These are phyloP conservation scores for Kurtzmaniella natalensis DNA, from an alignment of 1,139 yeast species.

Conservation along the genomic window DNA sequence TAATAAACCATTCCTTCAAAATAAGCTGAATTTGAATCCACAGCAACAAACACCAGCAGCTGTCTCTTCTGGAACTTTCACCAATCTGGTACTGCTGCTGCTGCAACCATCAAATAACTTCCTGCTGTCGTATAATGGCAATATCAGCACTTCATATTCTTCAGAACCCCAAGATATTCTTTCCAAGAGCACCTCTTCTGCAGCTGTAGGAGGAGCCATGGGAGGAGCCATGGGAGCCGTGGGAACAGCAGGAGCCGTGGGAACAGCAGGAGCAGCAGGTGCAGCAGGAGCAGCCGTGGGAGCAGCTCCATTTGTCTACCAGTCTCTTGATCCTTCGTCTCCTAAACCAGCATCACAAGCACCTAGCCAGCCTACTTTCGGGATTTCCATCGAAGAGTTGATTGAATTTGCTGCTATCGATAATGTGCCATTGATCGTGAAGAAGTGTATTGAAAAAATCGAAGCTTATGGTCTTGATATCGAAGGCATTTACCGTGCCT, in stretches of 20 bases:
- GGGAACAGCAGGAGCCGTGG: neutral
- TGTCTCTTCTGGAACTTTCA: no score
- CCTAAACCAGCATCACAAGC: slow-evolving; percentile 21
- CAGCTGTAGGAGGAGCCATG: no score
- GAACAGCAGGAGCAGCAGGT: slow-evolving; percentile 5
- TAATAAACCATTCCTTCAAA: slow-evolving; percentile 37
- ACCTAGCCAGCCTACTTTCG: slow-evolving; percentile 62
- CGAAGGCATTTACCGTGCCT: slow-evolving; percentile 86
- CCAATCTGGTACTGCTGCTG: no score
- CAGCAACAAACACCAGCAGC: no score
- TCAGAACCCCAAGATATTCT: no score
- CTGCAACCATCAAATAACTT: no score
- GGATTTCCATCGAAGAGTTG: slow-evolving; percentile 70
- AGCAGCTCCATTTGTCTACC: slow-evolving; percentile 10
- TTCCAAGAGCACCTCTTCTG: no score
- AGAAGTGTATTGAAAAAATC: slow-evolving; percentile 81
- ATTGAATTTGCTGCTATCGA: slow-evolving; percentile 78
- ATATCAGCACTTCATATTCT: no score
- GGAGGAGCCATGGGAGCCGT: slow-evolving; percentile 1
- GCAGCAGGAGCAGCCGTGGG: slow-evolving; percentile 38
- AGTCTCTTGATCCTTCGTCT: slow-evolving; percentile 13
- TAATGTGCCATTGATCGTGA: slow-evolving; percentile 87
- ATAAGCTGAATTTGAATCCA: no score
- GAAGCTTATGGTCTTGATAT: slow-evolving; percentile 78
- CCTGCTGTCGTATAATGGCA: no score